Base-by-base conservation (phyloP, 768 basidiomycete species). In the Cubamyces lactineus region DNA sequence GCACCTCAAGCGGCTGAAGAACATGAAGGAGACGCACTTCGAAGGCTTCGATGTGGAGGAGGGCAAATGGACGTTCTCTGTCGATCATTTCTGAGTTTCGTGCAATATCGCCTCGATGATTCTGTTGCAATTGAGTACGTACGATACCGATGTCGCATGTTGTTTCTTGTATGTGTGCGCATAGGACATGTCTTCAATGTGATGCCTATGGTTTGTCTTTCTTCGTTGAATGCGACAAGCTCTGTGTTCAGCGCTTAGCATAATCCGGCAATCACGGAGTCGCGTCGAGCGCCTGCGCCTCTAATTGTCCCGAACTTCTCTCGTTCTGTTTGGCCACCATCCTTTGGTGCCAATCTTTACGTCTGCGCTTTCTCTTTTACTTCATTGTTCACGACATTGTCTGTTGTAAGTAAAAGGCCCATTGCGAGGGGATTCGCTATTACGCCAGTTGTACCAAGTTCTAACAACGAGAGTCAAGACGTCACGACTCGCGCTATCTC, bases 31-130 rank as follows among this genome's bases (percentile, higher is more conserved):
- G 57, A 98, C 96, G 42, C 83, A 83, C 50, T 98, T 95, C 69
- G 87, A 91, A 72, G 77, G 76, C 69, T 98, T 91, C 73, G 89
- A 94, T 60, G 81, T 86, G 56, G 79, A 79, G 67, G 86, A 87
- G 68, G 97, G 97, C 53, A 88, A 84, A 75, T 98, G 96, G 96
- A 89, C 86, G 52, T 98, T 99, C 77, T 86, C 82, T 30, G 97
- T 98, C 64, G 88, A 94, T 71, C 94, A 96, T 78, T 99, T 98
- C 80, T 93, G 82, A 60, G 59, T 38, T 39, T 48, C 54, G 21
- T 38, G 61, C 45, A 28, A 28, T 28, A 34, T 34, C 26, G 57
- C n/a, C 38, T 17, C 21, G 28, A 46, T 11, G 34, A 16, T 45
- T 21, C 15, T 9, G 24, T 16, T 12, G 24, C 46, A 13, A 26